phyloP scores from a whole-genome alignment of 2,329 filamentous ascomycete species.

The Beauveria medogensis region DNA sequence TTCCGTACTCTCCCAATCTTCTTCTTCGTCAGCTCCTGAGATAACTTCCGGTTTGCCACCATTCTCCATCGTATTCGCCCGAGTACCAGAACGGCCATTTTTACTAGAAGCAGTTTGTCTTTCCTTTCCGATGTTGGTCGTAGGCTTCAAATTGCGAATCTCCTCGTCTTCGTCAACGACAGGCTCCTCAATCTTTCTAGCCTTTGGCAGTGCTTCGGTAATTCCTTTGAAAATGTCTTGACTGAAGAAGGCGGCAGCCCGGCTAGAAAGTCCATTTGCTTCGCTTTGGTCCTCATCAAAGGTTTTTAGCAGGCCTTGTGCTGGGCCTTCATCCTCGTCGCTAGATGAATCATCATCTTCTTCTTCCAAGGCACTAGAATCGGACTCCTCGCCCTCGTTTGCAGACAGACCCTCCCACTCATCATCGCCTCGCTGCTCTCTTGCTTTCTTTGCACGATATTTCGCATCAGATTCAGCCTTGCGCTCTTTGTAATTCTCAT shows the following conservation, averaged over 20 bases:
- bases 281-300: slow-evolving; percentile 24
- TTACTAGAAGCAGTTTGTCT: slow-evolving; percentile 5
- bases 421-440: slow-evolving; percentile 72
- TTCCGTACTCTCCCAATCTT: slow-evolving; percentile 59
- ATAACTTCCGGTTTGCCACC: slow-evolving; percentile 52
- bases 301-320: slow-evolving; percentile 31
- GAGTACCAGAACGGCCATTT: slow-evolving; percentile 18
- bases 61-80: slow-evolving; percentile 29
- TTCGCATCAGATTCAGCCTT: slow-evolving; percentile 78
- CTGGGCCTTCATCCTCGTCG: slow-evolving; percentile 24
- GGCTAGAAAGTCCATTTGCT: slow-evolving; percentile 56
- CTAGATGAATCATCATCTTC: slow-evolving; percentile 35
- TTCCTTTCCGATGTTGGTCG: slow-evolving; percentile 24
- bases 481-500: slow-evolving; percentile 74
- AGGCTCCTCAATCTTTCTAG: slow-evolving; percentile 24
- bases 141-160: slow-evolving; percentile 16
- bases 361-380: slow-evolving; percentile 54
- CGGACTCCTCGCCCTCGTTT: slow-evolving; percentile 48
- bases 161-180: slow-evolving; percentile 25
- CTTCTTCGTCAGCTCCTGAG: slow-evolving; percentile 39
- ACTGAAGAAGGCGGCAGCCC: slow-evolving; percentile 83
- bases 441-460: slow-evolving; percentile 79
- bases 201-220: slow-evolving; percentile 47
- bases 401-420: slow-evolving; percentile 88
- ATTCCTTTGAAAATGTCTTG: slow-evolving; percentile 91